Evolutionary conservation across 305 asterid species (phyloP), one percentile per base, ranked within the genome.

Genomic region (Ajuga reptans): DNA sequence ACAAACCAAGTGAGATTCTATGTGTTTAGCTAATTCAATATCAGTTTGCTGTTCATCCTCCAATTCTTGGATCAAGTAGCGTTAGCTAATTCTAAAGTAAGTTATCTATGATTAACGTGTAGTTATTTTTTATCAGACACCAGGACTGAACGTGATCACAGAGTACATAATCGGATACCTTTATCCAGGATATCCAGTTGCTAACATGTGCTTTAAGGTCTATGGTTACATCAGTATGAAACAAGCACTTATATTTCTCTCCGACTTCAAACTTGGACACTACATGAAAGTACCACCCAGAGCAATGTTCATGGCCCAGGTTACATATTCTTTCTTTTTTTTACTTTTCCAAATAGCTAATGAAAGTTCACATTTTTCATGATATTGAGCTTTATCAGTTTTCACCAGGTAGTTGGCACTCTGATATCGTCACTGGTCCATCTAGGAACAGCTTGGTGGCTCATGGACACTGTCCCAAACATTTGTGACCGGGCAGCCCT

Each of bases 231-330:
- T 92, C 82, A 88, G 97, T 66, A 88, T 90, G 97, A 92, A 90
- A 74, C 98, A 92, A 63, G 97, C 86, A 31, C 83, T 92, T n/a
- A 75, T 84, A 65, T 92, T 92, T 76, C 87, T 92, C 34, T 95
- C 90, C 73, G 98, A 92, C 83, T 79, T 92, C 67, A 92, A 92
- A 83, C 98, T 92, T 37, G 97, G 97, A 11, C 98, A 92, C 77
- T 92, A 92, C 82, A 92, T 90, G 97, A 92, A 90, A 77, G 90
- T 90, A 21, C 97, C 98, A 29, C 97, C 98, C 9, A 68, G 96
- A 80, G 82, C 93, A 53, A 92, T 92, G 98, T 88, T 92, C 87
- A 87, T 92, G 96, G 96, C 98, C 36, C 96, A 92, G 98, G 96
- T 89, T 55, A 58, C 78, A 64, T 68, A 46, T 29, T n/a, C 4